Conservation (phyloP, 225 moss, liverwort and hornwort genomes). For the Rhytidiadelphus loreus region DNA sequence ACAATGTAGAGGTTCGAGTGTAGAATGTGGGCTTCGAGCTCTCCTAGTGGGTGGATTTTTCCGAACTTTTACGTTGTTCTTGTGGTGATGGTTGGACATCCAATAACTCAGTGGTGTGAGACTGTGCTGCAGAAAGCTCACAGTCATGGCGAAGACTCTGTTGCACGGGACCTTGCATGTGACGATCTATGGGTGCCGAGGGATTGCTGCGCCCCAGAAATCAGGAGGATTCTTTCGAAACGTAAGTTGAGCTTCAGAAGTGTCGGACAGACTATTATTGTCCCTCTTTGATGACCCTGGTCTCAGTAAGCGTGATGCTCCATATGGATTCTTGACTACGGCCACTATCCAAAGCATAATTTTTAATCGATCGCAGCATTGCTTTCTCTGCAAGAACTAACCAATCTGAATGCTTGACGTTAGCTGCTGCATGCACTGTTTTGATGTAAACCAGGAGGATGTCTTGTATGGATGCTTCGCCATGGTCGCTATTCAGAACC, state of each 20-base stretch:
- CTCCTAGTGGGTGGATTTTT: neutral
- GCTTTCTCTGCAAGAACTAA: neutral
- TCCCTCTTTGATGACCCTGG: neutral
- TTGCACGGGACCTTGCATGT: conserved; percentile 69
- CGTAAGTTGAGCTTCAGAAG: neutral
- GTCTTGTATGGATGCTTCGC: neutral
- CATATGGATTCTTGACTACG: neutral
- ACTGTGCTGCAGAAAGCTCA: neutral
- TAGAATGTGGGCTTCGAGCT: neutral
- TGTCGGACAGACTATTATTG: neutral
- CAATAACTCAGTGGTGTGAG: neutral
- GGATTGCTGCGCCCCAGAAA: conserved; percentile 14
- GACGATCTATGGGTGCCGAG: conserved; percentile 53
- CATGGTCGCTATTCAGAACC: neutral
- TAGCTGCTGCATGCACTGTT: neutral
- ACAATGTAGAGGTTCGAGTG: neutral
- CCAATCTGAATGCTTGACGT: neutral
- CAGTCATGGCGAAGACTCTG: conserved; percentile 60
- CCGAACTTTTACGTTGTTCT: neutral
- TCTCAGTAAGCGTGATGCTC: neutral
- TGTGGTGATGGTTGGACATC: neutral
- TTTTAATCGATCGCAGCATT: neutral
- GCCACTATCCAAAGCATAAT: neutral
- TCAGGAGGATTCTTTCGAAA: neutral
- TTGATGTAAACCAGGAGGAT: neutral